phyloP scores from a whole-genome alignment of 495 filamentous ascomycete genomes.

The Annulohypoxylon bovei region DNA sequence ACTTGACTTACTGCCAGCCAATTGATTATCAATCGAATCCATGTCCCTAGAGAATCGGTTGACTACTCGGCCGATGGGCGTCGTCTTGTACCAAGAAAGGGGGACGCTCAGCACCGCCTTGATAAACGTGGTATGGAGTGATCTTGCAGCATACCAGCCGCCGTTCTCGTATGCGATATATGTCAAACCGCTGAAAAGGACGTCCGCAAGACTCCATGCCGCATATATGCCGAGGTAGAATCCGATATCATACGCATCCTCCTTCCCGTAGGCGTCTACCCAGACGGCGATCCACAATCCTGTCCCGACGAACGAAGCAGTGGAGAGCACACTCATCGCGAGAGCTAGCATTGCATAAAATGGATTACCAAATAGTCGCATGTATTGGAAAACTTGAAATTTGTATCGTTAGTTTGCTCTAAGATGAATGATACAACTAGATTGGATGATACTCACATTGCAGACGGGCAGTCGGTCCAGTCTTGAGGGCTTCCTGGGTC shows the following conservation, averaged over 20 bases:
- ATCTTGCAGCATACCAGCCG: conserved; percentile 58
- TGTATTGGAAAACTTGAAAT: conserved; percentile 50
- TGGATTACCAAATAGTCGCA: conserved; percentile 50
- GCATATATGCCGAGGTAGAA: conserved; percentile 54
- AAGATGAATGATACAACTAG: not conserved
- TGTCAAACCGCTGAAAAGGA: conserved; percentile 44
- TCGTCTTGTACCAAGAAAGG: conserved; percentile 64
- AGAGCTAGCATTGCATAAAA: conserved; percentile 47
- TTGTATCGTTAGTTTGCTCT: conserved; percentile 14
- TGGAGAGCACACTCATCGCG: conserved; percentile 42
- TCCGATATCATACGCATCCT: conserved; percentile 45
- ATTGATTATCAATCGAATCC: conserved; percentile 50
- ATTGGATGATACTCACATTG: conserved; percentile 40
- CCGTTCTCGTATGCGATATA: conserved; percentile 51
- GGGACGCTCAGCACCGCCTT: conserved; percentile 60
- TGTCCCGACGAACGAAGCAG: conserved; percentile 44
- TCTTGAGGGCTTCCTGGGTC: conserved; percentile 46
- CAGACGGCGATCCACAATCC: conserved; percentile 61
- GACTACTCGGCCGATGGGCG: conserved; percentile 64
- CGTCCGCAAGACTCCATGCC: conserved; percentile 46
- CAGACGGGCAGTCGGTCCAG: conserved; percentile 46
- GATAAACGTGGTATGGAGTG: conserved; percentile 57
- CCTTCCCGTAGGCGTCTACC: conserved; percentile 58
- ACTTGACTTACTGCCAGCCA: conserved; percentile 48
- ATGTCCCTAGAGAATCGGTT: conserved; percentile 67